phyloP scores from a whole-genome alignment of 441 rosid genomes.

The Melastoma candidum region DNA sequence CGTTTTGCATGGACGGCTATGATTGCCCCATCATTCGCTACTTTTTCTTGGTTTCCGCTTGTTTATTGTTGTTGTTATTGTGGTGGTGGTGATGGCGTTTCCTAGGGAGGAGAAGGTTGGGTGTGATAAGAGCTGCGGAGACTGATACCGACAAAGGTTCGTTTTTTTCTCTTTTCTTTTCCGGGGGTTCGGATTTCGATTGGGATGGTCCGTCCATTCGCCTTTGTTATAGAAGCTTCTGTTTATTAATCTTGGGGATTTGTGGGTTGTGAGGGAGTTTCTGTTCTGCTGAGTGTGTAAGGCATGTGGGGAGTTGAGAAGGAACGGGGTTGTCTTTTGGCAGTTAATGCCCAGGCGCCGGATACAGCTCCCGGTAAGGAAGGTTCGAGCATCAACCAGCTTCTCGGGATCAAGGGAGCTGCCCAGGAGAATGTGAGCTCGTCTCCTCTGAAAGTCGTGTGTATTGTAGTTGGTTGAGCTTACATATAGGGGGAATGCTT shows the following conservation, averaged over 20 bases:
- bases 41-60: too few relatives aligned
- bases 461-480: too few relatives aligned
- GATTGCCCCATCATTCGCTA: too few relatives aligned
- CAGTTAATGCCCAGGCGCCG: conserved; percentile 59
- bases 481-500: too few relatives aligned
- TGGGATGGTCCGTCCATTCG: too few relatives aligned
- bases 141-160: conserved; percentile 74
- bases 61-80: background rate
- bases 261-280: too few relatives aligned
- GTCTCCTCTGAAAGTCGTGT: too few relatives aligned
- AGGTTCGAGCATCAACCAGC: conserved; percentile 89
- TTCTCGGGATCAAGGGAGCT: conserved; percentile 97
- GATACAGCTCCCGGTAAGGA: conserved; percentile 26
- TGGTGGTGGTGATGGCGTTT: conserved; percentile 8
- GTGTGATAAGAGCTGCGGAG: conserved; percentile 73
- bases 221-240: too few relatives aligned
- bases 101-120: conserved; percentile 42
- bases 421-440: conserved; percentile 68
- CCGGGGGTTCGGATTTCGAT: too few relatives aligned
- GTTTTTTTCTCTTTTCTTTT: too few relatives aligned
- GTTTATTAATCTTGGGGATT: too few relatives aligned
- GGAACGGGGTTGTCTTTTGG: background rate
- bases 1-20: too few relatives aligned
- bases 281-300: background rate
- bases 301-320: background rate